phyloP scores from a whole-genome alignment of 805 yeast species.

The Wickerhamiella domercqiae region DNA sequence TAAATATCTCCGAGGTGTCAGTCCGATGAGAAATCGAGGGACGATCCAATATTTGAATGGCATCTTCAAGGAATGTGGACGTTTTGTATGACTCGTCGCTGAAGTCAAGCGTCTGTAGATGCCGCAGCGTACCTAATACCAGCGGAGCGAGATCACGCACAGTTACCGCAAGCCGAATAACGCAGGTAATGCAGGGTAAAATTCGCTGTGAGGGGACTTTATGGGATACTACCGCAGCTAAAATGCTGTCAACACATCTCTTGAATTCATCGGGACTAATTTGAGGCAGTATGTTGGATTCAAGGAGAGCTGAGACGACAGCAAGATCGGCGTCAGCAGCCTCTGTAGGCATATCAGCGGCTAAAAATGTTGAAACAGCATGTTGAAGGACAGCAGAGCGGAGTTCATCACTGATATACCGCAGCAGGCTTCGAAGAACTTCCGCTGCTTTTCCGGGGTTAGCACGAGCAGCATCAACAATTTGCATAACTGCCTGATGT shows the following conservation, averaged over 20 bases:
- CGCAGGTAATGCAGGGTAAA: no score
- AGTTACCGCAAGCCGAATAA: no score
- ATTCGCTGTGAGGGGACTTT: no score
- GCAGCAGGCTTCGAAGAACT: slow-evolving; percentile 1
- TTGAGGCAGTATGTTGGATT: no score
- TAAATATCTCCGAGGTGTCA: slow-evolving; percentile 16
- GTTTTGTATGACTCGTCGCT: slow-evolving; percentile 1
- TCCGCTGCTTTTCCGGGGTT: background rate
- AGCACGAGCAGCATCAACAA: background rate
- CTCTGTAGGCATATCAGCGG: background rate
- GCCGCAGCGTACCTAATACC: no score
- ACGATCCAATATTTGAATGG: slow-evolving; percentile 6
- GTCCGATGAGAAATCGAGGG: slow-evolving; percentile 2
- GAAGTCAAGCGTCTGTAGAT: slow-evolving; percentile 1
- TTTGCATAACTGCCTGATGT: background rate
- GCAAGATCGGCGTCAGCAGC: no score
- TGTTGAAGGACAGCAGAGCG: background rate
- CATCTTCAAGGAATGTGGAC: slow-evolving; percentile 9
- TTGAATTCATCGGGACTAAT: no score
- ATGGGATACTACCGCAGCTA: no score
- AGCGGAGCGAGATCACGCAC: no score
- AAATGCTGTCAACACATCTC: no score
- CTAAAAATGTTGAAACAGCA: background rate
- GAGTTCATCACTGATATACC: background rate
- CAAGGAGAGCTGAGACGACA: no score